Conservation (phyloP, 2,329 filamentous ascomycete genomes). For the Furcasterigmium sp. region DNA sequence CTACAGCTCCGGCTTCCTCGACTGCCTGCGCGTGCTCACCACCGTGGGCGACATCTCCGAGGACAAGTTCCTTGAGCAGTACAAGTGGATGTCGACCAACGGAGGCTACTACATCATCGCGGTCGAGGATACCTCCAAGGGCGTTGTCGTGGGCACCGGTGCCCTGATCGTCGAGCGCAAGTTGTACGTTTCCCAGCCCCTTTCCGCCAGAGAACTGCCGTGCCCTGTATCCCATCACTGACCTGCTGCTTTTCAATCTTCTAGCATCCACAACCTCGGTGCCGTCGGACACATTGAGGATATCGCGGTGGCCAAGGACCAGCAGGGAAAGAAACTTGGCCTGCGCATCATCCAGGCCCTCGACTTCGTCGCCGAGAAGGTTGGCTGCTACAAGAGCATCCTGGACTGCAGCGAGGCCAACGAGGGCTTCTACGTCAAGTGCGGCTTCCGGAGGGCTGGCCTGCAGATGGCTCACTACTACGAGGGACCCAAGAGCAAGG, state of each 20-base stretch:
- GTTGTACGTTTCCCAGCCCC: slow-evolving; percentile 55
- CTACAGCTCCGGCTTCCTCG: slow-evolving; percentile 78
- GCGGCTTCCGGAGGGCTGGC: slow-evolving; percentile 86
- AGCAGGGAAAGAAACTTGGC: slow-evolving; percentile 96
- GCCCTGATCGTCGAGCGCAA: slow-evolving; percentile 90
- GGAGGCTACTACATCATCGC: slow-evolving; percentile 83
- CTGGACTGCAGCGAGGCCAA: slow-evolving; percentile 95
- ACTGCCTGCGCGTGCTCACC: slow-evolving; percentile 85
- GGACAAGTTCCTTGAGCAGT: slow-evolving; percentile 71
- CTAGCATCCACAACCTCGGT: slow-evolving; percentile 72
- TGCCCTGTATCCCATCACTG: slow-evolving; percentile 13
- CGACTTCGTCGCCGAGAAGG: slow-evolving; percentile 78
- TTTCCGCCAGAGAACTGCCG: no score
- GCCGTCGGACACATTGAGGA: slow-evolving; percentile 95
- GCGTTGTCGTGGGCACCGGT: slow-evolving; percentile 80
- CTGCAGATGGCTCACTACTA: slow-evolving; percentile 98
- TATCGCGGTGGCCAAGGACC: slow-evolving; percentile 89
- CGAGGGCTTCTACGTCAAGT: slow-evolving; percentile 97
- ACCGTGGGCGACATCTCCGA: slow-evolving; percentile 83
- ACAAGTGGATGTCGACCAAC: slow-evolving; percentile 71
- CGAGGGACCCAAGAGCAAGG: slow-evolving; percentile 49
- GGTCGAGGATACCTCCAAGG: slow-evolving; percentile 63
- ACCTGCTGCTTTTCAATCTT: slow-evolving; percentile 7
- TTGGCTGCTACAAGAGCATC: slow-evolving; percentile 96
- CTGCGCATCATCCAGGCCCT: slow-evolving; percentile 89